phyloP scores from a whole-genome alignment of 2,329 filamentous ascomycete species.

The Rutstroemia sp. region DNA sequence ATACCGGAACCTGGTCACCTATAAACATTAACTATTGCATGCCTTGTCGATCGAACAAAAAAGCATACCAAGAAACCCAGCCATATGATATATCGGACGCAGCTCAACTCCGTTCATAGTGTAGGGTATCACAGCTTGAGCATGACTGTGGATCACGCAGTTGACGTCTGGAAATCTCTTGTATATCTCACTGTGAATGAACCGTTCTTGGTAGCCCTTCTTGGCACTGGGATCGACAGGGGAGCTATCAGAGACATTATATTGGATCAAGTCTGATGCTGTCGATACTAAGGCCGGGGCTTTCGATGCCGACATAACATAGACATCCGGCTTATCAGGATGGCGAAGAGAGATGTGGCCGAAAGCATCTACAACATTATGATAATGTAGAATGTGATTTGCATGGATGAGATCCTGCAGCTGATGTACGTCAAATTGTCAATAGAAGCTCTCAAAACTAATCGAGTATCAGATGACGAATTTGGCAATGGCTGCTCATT shows the following conservation, averaged over 20 bases:
- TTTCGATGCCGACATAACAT: conserved; percentile 41
- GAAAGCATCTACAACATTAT: conserved; percentile 45
- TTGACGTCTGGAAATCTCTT: conserved; percentile 34
- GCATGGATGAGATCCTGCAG: neutral
- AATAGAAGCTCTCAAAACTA: neutral
- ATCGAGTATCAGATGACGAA: neutral
- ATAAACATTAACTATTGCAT: conserved; percentile 5
- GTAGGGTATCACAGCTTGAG: conserved; percentile 37
- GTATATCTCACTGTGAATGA: conserved; percentile 41
- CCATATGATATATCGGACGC: conserved; percentile 36
- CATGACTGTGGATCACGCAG: conserved; percentile 38
- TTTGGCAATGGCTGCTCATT: too few relatives aligned
- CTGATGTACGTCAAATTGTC: neutral
- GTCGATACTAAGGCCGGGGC: conserved; percentile 41
- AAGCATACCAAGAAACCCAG: conserved; percentile 34
- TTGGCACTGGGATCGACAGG: conserved; percentile 34
- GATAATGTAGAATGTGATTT: conserved; percentile 44
- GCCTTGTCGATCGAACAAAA: neutral
- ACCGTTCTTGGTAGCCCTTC: conserved; percentile 37
- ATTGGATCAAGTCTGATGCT: conserved; percentile 39
- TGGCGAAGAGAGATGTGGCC: conserved; percentile 48
- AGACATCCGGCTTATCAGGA: conserved; percentile 37
- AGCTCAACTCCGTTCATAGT: conserved; percentile 35
- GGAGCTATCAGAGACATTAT: conserved; percentile 35
- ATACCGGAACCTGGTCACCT: conserved; percentile 26